Percentiles rank a stretch among this genome's conserved stretches.
These are phyloP conservation scores for Talaromyces liani DNA, from an alignment of 495 filamentous ascomycete species.

Conservation along the genomic window DNA sequence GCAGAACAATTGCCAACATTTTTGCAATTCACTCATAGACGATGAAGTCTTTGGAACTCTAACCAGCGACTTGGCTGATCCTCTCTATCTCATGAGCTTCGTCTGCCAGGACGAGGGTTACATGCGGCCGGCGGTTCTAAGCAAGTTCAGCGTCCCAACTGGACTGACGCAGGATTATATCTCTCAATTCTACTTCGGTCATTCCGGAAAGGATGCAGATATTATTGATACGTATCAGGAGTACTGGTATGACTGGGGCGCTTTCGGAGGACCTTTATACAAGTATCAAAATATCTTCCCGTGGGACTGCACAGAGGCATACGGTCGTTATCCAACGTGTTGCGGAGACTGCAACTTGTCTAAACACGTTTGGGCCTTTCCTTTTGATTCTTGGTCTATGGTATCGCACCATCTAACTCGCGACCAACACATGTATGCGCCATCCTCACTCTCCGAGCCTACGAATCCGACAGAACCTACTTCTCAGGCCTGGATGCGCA, in stretches of 20 bases:
- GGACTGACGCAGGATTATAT: slow-evolving; percentile 38
- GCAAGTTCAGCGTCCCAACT: slow-evolving; percentile 29
- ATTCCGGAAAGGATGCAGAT: slow-evolving; percentile 26
- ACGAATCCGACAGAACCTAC: neutral
- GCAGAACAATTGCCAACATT: slow-evolving; percentile 28
- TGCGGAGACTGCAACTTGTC: slow-evolving; percentile 33
- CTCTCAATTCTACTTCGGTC: slow-evolving; percentile 21
- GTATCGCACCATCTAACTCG: slow-evolving; percentile 25
- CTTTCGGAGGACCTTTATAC: slow-evolving; percentile 27
- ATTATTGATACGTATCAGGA: slow-evolving; percentile 32
- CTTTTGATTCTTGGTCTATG: slow-evolving; percentile 38
- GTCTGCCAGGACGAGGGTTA: slow-evolving; percentile 16
- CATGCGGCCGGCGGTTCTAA: slow-evolving; percentile 6
- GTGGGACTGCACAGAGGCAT: slow-evolving; percentile 41
- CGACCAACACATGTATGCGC: slow-evolving; percentile 21
- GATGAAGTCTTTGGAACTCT: slow-evolving; percentile 22
- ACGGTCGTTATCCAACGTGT: slow-evolving; percentile 18
- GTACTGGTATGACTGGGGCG: slow-evolving; percentile 39
- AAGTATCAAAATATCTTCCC: slow-evolving; percentile 30
- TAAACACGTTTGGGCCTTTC: slow-evolving; percentile 37
- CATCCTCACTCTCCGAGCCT: neutral
- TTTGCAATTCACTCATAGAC: slow-evolving; percentile 26
- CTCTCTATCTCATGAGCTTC: slow-evolving; percentile 32
- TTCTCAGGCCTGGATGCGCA: slow-evolving; percentile 16
- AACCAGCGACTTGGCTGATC: slow-evolving; percentile 4